These are phyloP conservation scores for Schwanniomyces vanrijiae DNA, from an alignment of 805 yeast species.

Conservation along the genomic window DNA sequence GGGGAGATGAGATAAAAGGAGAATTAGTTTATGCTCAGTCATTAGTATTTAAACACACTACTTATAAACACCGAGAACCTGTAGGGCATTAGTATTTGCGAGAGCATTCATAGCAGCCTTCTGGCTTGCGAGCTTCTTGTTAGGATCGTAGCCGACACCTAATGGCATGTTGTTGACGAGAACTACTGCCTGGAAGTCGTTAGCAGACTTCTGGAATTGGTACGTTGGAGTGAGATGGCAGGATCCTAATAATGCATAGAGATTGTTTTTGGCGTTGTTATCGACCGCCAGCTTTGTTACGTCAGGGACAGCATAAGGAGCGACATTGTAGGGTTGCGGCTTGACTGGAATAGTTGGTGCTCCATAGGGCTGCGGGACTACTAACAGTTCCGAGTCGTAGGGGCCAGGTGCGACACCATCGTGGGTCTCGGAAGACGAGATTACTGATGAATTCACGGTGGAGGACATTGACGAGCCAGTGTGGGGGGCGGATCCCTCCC, in stretches of 20 bases:
- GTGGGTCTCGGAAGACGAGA: not conserved
- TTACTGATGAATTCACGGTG: not conserved
- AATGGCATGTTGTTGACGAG: slow-evolving; percentile 28
- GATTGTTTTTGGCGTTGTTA: slow-evolving; percentile 26
- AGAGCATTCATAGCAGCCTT: slow-evolving; percentile 38
- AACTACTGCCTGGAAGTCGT: slow-evolving; percentile 24
- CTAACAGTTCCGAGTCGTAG: not conserved
- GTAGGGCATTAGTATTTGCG: slow-evolving; percentile 6
- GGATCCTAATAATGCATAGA: slow-evolving; percentile 26
- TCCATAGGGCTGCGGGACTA: slow-evolving; percentile 8
- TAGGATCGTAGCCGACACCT: slow-evolving; percentile 30
- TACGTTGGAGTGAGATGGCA: slow-evolving; percentile 31
- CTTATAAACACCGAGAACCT: slow-evolving; percentile 8
- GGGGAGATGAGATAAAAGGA: no score
- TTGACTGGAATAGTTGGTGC: slow-evolving; percentile 8
- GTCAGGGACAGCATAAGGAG: slow-evolving; percentile 4
- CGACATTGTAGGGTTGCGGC: slow-evolving; percentile 1
- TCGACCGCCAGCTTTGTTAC: slow-evolving; percentile 10
- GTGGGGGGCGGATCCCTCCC: not conserved
- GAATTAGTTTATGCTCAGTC: no score
- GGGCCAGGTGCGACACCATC: slow-evolving; percentile 1
- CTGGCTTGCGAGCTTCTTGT: slow-evolving; percentile 38
- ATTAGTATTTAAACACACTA: no score
- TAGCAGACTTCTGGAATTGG: slow-evolving; percentile 15
- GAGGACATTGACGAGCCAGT: not conserved